Base-by-base conservation (phyloP, 2,329 filamentous ascomycete species). In the Pseudogymnoascus sp. region DNA sequence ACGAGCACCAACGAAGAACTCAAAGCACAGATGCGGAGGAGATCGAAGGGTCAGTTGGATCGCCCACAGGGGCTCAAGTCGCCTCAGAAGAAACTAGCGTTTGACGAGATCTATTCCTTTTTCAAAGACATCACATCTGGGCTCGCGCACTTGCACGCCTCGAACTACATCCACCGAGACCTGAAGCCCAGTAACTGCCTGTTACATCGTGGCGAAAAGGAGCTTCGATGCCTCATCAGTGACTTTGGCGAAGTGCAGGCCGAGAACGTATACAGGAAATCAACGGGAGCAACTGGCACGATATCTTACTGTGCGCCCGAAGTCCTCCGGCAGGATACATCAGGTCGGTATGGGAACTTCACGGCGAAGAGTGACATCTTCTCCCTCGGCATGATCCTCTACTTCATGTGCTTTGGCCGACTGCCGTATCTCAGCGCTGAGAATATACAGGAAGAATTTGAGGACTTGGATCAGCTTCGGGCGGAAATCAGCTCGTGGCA, bases 281-380 rank as follows among this genome's bases (percentile, higher is more conserved):
- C 92, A 0, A 96, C 93, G 0, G 95, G 95, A 1, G 89, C 92
- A 0, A 99, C 95, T 0, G 95, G 95, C 1, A 99, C 95, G 0
- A 95, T 99, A 53, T 97, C 93, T 0, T 99, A 97, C 75, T 99
- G 95, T 75, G 95, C 95, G 0, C 95, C 95, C 0, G 95, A 99
- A 75, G 96, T 99, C 0, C 79, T 99, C 31, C 86, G 83, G 60
- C 83, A 83, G 68, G 88, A 86, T 63, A 76, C 83, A 0, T 81
- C 80, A 29, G 59, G 59, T 60, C 83, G 83, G 0, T 93, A 90
- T 69, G 92, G 90, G 7, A 96, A 97, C 72, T 99, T 99, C 71
- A 96, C 92, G 0, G 93, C 91, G 26, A 99, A 97, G 72, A 97
- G 93, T 0, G 95, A 99, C 72, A 89, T 99, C n/a, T 99, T 99